Conservation (phyloP, 2,329 filamentous ascomycete species). For the Cladosporium oxysporum region DNA sequence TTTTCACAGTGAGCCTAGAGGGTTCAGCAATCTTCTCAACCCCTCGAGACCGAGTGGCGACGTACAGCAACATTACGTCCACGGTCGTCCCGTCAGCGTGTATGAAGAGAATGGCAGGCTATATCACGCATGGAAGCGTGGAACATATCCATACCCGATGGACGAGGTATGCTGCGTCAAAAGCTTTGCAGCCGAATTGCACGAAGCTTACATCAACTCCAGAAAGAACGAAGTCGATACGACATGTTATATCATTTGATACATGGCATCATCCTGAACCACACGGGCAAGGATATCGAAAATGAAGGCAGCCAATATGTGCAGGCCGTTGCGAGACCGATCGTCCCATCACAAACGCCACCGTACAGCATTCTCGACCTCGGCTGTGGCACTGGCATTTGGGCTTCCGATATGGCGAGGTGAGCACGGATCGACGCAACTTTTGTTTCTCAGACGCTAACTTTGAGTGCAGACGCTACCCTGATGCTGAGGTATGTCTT, state of each 20-base stretch:
- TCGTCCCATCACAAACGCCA: conserved; percentile 26
- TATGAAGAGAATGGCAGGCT: conserved; percentile 19
- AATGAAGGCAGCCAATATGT: not conserved
- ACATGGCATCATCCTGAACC: conserved; percentile 13
- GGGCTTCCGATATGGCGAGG: conserved; percentile 84
- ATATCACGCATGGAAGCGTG: conserved; percentile 13
- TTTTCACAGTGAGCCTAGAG: conserved; percentile 11
- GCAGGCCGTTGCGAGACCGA: conserved; percentile 2
- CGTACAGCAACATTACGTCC: not conserved
- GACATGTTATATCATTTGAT: conserved; percentile 22
- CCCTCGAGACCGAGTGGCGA: conserved; percentile 7
- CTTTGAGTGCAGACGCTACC: conserved; percentile 35
- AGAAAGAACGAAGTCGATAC: conserved; percentile 22
- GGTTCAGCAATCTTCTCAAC: conserved; percentile 15
- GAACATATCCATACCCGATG: conserved; percentile 19
- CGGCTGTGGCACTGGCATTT: conserved; percentile 87
- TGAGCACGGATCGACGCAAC: conserved; percentile 47
- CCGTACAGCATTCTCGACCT: conserved; percentile 60
- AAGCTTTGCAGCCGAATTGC: not conserved
- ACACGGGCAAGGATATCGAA: not conserved
- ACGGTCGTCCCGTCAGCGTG: not conserved
- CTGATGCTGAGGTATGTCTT: conserved; percentile 52
- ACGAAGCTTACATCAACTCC: not conserved
- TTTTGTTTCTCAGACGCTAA: not conserved
- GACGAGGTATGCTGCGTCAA: conserved; percentile 15